phyloP scores from a whole-genome alignment of 305 asterid genomes.

The Fraxinus velutina region DNA sequence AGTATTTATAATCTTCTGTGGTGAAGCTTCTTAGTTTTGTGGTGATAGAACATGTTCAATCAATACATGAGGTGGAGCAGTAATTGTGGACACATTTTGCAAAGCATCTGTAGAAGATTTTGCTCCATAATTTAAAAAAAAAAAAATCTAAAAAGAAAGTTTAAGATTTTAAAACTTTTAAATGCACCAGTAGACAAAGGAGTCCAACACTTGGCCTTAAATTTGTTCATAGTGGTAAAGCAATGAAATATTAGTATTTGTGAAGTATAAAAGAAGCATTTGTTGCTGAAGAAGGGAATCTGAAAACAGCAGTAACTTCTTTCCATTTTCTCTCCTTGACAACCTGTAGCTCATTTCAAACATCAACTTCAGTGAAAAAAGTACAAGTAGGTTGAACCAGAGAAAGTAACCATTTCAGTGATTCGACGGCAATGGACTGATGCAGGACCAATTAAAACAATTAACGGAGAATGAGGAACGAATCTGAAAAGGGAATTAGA shows the following conservation, averaged over 20 bases:
- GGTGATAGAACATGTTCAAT: conserved; percentile 19
- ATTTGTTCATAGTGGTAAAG: conserved; percentile 75
- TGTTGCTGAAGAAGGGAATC: conserved; percentile 59
- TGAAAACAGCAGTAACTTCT: conserved; percentile 63
- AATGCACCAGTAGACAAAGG: conserved; percentile 49
- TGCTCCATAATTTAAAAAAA: neutral
- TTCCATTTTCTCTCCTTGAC: conserved; percentile 58
- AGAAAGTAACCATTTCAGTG: neutral
- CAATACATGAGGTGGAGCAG: conserved; percentile 30
- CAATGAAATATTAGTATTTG: conserved; percentile 63
- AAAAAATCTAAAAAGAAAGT: neutral
- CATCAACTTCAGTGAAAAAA: neutral
- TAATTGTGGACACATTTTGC: conserved; percentile 26
- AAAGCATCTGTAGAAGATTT: conserved; percentile 35
- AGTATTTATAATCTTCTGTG: conserved; percentile 17
- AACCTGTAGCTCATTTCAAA: conserved; percentile 36
- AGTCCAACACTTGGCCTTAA: conserved; percentile 65
- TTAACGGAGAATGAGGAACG: too few species aligned
- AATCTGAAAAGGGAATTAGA: too few species aligned
- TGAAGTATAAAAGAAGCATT: conserved; percentile 40
- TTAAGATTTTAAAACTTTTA: neutral
- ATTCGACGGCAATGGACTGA: neutral
- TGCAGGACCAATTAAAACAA: too few species aligned
- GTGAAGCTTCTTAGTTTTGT: conserved; percentile 17
- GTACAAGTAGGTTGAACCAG: neutral